Conservation (phyloP, 1,284 basidiomycete genomes). For the Psilocybe mexicana region DNA sequence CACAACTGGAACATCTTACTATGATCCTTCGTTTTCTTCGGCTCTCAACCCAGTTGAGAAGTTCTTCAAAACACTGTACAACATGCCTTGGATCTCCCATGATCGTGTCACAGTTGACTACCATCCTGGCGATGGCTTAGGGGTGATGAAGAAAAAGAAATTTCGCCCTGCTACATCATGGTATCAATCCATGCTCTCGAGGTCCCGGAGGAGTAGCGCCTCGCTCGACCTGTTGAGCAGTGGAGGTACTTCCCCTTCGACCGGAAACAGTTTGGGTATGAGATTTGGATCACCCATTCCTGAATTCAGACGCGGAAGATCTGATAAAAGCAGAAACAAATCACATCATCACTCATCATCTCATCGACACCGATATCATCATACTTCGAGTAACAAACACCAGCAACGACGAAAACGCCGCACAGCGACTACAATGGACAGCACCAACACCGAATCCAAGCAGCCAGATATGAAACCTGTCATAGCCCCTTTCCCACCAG, state of each 20-base stretch:
- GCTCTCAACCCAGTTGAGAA: slow-evolving; percentile 37
- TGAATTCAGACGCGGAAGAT: slow-evolving; percentile 9
- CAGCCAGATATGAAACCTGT: neutral
- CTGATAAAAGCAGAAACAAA: slow-evolving; percentile 11
- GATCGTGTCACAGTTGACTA: slow-evolving; percentile 42
- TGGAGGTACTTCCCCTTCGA: slow-evolving; percentile 12
- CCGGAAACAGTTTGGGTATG: slow-evolving; percentile 7
- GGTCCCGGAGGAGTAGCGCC: slow-evolving; percentile 17
- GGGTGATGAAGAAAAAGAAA: slow-evolving; percentile 11
- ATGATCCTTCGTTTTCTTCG: slow-evolving; percentile 39
- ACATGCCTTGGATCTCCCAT: slow-evolving; percentile 40
- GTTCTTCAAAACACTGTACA: slow-evolving; percentile 38
- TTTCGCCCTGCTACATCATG: slow-evolving; percentile 13
- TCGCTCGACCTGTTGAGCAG: slow-evolving; percentile 25
- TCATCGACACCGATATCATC: slow-evolving; percentile 13
- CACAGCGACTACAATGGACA: slow-evolving; percentile 15
- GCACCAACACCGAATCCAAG: slow-evolving; percentile 14
- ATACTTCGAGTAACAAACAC: slow-evolving; percentile 8
- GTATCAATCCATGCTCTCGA: slow-evolving; percentile 15
- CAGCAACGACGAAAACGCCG: slow-evolving; percentile 8
- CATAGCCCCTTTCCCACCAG: slow-evolving; percentile 14
- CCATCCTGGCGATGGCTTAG: slow-evolving; percentile 28
- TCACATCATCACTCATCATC: slow-evolving; percentile 18
- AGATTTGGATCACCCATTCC: slow-evolving; percentile 10
- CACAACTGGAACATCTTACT: slow-evolving; percentile 24